Evolutionary conservation across 306 rosid species (phyloP).

Genomic region (Astragalus membranaceus): DNA sequence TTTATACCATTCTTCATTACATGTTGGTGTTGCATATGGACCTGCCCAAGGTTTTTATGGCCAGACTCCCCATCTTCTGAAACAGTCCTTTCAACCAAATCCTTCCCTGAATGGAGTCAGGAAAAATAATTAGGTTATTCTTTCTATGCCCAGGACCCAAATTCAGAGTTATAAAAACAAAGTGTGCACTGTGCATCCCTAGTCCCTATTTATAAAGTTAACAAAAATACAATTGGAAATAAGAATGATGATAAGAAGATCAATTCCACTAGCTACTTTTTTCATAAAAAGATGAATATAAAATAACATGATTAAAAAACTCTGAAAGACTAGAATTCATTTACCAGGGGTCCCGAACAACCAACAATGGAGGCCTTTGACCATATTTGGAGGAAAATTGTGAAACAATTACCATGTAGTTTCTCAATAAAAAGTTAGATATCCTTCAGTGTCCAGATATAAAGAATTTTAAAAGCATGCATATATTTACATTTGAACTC

Average conservation of each 20-base stretch:
- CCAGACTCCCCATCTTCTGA: slow-evolving; percentile 25
- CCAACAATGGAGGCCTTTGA: slow-evolving; percentile 4
- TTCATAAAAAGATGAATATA: background rate
- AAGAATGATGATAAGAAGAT: background rate
- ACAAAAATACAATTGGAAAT: background rate
- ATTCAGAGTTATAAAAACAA: background rate
- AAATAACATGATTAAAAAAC: background rate
- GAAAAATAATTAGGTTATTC: slow-evolving; percentile 7
- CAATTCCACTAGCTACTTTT: background rate
- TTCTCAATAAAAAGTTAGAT: background rate
- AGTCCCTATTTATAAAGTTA: background rate
- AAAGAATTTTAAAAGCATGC: background rate
- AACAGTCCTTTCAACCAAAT: slow-evolving; percentile 26
- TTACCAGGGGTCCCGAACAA: background rate
- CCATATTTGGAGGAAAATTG: background rate
- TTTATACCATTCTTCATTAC: slow-evolving; percentile 33
- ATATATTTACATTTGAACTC: background rate
- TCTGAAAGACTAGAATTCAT: background rate
- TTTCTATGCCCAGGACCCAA: background rate
- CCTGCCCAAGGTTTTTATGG: slow-evolving; percentile 26
- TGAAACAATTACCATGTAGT: background rate
- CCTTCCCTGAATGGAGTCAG: slow-evolving; percentile 34
- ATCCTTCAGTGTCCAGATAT: background rate
- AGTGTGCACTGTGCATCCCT: background rate
- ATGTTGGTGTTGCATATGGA: slow-evolving; percentile 26